Evolutionary conservation across 164 flowering plant species (phyloP), one percentile per base, ranked within the genome.

Genomic region (Tinospora cordifolia): DNA sequence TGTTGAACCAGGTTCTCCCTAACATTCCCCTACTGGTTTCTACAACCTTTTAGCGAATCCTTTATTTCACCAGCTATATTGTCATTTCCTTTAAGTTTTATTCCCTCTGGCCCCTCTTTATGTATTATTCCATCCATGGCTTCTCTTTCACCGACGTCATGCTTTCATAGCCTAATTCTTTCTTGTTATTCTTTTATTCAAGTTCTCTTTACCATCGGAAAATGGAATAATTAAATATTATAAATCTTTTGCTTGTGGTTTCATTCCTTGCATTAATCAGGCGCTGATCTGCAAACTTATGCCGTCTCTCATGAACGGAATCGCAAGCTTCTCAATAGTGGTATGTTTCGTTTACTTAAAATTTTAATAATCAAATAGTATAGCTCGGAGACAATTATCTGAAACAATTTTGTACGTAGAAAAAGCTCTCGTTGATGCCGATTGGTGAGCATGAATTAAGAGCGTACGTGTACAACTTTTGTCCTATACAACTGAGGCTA

Each of bases 311-410:
- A 26, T 38, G 36, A 30, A 30, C 62, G 71, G 0, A 69, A 79
- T 65, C 86, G 84, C 64, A 83, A 79, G 74, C 82, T 83, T 25
- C 83, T 81, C 59, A 65, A 11, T 13, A 72, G 30, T 8, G 78
- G 83, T 82, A 75, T 68, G 75, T 34, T 19, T 19, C 36, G 36
- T 30, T 30, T 30, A 30, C 36, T 4, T 30, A 41, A 15, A 6
- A 25, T 25, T 65, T 39, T 30, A 1, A 30, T 30, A 30, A 30
- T 64, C 40, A 17, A 64, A 8, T 17, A 24, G 46, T 17, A 6
- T 17, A 0, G 12, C 6, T 36, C 14, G 66, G 10, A 3, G 14
- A 12, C 27, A 3, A 30, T 1, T 27, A 11, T 1, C 40, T 15
- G 47, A 44, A 44, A 44, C 47, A 44, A 10, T 2, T 44, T 14